A percentile compares a stretch with the other conserved stretches of the same genome.
Evolutionary conservation across 164 flowering plant species (phyloP).

Genomic region (Sedum album): DNA sequence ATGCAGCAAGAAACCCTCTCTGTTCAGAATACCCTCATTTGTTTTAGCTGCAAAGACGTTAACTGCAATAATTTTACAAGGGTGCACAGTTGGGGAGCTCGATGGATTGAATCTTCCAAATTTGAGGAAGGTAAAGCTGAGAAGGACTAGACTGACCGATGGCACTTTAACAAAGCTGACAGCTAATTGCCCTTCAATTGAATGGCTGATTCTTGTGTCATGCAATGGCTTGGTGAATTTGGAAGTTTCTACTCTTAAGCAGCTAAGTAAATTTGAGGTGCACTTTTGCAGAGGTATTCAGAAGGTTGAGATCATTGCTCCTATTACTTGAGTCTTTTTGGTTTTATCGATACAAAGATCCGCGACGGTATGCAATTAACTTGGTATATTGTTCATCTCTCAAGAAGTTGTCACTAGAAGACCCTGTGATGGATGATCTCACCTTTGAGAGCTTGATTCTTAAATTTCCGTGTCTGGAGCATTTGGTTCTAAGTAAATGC

Average conservation of each 20-base stretch:
- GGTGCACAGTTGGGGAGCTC: neutral
- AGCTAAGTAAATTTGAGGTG: neutral
- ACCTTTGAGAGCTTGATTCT: neutral
- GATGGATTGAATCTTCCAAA: neutral
- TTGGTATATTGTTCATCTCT: neutral
- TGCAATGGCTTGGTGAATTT: slow-evolving; percentile 1
- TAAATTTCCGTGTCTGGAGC: neutral
- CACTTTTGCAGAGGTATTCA: neutral
- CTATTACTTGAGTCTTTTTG: neutral
- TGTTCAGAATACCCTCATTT: neutral
- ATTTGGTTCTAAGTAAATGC: neutral
- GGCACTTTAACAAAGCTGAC: neutral
- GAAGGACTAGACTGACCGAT: neutral
- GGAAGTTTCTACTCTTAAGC: neutral
- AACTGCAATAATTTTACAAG: neutral
- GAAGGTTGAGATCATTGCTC: neutral
- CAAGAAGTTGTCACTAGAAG: neutral
- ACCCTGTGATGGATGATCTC: neutral
- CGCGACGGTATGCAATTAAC: neutral
- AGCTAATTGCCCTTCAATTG: neutral
- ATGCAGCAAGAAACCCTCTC: neutral
- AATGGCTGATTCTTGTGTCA: neutral
- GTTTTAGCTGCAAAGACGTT: neutral
- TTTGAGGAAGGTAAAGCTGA: neutral
- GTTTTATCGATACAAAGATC: neutral